Evolutionary conservation across 768 basidiomycete genomes (phyloP).

Genomic region (Tricholoma furcatifolium): DNA sequence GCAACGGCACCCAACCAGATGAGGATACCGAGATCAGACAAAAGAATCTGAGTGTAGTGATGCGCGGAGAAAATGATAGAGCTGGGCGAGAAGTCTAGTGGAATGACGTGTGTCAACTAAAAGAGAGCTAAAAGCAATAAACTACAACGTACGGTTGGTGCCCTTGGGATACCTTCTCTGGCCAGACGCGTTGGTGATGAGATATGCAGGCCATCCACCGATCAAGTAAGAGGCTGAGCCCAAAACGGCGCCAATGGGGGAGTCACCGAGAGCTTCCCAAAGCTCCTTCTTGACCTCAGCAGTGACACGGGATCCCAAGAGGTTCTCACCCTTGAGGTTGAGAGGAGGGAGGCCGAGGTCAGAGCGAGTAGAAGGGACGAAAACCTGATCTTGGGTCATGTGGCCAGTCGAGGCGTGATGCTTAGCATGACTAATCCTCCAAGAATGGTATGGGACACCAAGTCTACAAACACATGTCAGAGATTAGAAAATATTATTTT

Average conservation of each 20-base stretch:
- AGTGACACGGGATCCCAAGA: slow-evolving; percentile 61
- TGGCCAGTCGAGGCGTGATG: slow-evolving; percentile 96
- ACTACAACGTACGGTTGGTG: slow-evolving; percentile 67
- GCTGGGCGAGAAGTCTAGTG: slow-evolving; percentile 69
- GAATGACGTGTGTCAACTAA: background rate
- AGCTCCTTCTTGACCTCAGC: slow-evolving; percentile 71
- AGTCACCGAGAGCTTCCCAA: slow-evolving; percentile 87
- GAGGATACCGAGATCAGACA: slow-evolving; percentile 81
- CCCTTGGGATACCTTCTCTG: slow-evolving; percentile 76
- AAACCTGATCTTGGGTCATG: slow-evolving; percentile 94
- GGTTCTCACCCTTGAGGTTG: slow-evolving; percentile 65
- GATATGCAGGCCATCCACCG: slow-evolving; percentile 84
- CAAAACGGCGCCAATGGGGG: slow-evolving; percentile 70
- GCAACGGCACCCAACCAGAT: slow-evolving; percentile 64
- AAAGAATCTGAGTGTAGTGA: slow-evolving; percentile 71
- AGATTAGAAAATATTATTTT: slow-evolving; percentile 10
- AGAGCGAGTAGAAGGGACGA: slow-evolving; percentile 88
- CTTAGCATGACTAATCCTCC: slow-evolving; percentile 92
- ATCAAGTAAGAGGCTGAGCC: slow-evolving; percentile 63
- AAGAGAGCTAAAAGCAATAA: background rate
- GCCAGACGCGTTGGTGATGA: slow-evolving; percentile 81
- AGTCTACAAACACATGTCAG: slow-evolving; percentile 50
- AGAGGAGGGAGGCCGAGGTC: slow-evolving; percentile 63
- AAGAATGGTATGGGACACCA: slow-evolving; percentile 95
- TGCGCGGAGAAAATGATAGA: slow-evolving; percentile 83